These are phyloP conservation scores for Termitomyces titanicus DNA, from an alignment of 768 basidiomycete genomes.

Conservation along the genomic window DNA sequence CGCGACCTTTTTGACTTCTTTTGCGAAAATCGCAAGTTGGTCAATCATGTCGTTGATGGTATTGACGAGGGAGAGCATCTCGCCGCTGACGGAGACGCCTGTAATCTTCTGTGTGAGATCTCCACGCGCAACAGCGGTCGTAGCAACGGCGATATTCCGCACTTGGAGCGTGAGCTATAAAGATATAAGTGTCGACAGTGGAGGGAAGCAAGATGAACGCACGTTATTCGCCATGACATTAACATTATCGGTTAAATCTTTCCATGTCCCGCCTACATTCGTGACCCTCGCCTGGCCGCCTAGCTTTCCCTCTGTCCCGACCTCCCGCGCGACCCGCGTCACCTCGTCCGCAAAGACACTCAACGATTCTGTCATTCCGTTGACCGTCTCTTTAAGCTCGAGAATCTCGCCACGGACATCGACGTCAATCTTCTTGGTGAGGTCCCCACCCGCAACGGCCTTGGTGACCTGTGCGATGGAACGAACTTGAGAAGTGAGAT, in stretches of 20 bases:
- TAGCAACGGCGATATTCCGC: slow-evolving; percentile 88
- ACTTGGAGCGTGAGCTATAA: slow-evolving; percentile 85
- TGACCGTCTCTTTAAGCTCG: slow-evolving; percentile 89
- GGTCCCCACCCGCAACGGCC: slow-evolving; percentile 89
- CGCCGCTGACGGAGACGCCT: slow-evolving; percentile 90
- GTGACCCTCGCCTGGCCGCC: slow-evolving; percentile 94
- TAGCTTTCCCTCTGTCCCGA: slow-evolving; percentile 93
- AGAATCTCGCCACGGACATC: slow-evolving; percentile 91
- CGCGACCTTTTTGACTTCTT: slow-evolving; percentile 88
- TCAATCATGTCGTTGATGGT: slow-evolving; percentile 91
- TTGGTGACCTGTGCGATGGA: slow-evolving; percentile 87
- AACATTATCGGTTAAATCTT: slow-evolving; percentile 93
- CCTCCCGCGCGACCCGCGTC: slow-evolving; percentile 86
- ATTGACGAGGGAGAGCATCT: slow-evolving; percentile 93
- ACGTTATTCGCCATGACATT: slow-evolving; percentile 95
- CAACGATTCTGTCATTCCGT: slow-evolving; percentile 89
- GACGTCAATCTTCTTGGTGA: slow-evolving; percentile 91
- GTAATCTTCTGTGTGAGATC: slow-evolving; percentile 92
- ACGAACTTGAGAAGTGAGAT: slow-evolving; percentile 87
- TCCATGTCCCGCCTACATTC: slow-evolving; percentile 97
- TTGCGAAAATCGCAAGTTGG: slow-evolving; percentile 53
- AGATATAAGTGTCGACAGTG: too few species aligned
- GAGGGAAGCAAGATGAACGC: slow-evolving; percentile 22
- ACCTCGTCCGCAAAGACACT: slow-evolving; percentile 84
- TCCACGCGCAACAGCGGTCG: slow-evolving; percentile 91